A percentile compares a stretch with the other conserved stretches of the same genome.
phyloP scores from a whole-genome alignment of 371 early-diverging fungal species.

The Mucor ambiguus region DNA sequence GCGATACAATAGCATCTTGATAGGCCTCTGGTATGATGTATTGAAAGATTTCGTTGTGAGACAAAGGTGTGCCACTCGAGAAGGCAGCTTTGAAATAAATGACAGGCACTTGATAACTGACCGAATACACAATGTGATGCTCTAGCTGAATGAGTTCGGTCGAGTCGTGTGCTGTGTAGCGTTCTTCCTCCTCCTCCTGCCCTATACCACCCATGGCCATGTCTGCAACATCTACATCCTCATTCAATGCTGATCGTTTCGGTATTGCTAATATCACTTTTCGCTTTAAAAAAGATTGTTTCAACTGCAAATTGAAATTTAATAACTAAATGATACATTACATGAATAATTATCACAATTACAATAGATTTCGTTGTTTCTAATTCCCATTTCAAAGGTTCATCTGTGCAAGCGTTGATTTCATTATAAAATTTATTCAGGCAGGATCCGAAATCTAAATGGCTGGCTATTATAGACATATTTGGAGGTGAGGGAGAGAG shows the following conservation, averaged over 20 bases:
- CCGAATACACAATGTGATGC: constrained; percentile 72
- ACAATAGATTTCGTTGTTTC: constrained; percentile 5
- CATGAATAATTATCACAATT: neutral
- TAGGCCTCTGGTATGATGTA: constrained; percentile 42
- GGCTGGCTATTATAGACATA: constrained; percentile 13
- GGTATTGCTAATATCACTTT: neutral
- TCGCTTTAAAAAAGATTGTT: constrained; percentile 12
- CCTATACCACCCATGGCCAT: neutral
- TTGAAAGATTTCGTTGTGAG: constrained; percentile 50
- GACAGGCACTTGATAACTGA: constrained; percentile 71
- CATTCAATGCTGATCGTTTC: neutral
- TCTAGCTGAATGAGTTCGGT: constrained; percentile 36
- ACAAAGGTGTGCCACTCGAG: constrained; percentile 49
- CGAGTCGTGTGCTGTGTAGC: neutral
- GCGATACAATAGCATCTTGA: constrained; percentile 31
- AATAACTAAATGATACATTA: neutral
- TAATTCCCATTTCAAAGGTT: constrained; percentile 5
- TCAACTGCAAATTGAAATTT: constrained; percentile 9
- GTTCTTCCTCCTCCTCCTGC: constrained; percentile 4
- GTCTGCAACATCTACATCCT: neutral
- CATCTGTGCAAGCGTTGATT: neutral
- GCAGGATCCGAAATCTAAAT: constrained; percentile 14
- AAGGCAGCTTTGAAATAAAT: constrained; percentile 63
- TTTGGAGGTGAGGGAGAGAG: neutral
- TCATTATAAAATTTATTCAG: constrained; percentile 16